Evolutionary conservation across 805 yeast genomes (phyloP), one percentile per base, ranked within the genome.

Genomic region (Clavispora santaluciae): DNA sequence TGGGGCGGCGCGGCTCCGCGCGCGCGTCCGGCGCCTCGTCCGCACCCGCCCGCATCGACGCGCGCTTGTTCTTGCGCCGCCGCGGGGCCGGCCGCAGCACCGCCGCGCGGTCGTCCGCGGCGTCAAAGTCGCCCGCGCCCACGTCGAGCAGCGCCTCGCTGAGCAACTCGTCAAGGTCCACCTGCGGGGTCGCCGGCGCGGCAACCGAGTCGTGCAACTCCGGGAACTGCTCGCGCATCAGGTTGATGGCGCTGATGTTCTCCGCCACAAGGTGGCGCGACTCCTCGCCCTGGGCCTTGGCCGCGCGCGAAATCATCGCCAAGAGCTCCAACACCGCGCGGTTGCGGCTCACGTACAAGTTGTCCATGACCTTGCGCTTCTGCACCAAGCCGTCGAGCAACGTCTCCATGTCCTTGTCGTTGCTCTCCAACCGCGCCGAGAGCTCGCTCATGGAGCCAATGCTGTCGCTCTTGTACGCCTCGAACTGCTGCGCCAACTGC

Each of bases 331-430:
- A 56, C 3, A 76, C 59, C 5, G 66, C 55, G 28, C 63, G 64
- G 51, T 77, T 76, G 55, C 73, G 74, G 47, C 66, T 69, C 25
- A 63, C 61, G 46, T 76, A 77, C 42, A 74, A 62, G 31, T 60
- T 61, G 45, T 79, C 83, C 57, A 79, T 56, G 28, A 74, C 66
- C 39, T 64, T 66, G 7, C 78, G 63, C 48, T 73, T 73, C 44
- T 68, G 66, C 9, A 70, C 60, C 42, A 78, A 57, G 13, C 75
- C 64, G 43, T 77, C 76, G 48, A 76, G 61, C 18, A 75, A 63
- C n/a, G 72, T 64, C 40, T 65, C 70, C 13, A 79, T 60, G 45
- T 74, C 78, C 22, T 72, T 68, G 40, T 78, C 79, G 48, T 73
- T 74, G 41, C 59, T 58, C 17, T 59, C 55, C 35, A 79, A 61